A percentile compares a stretch with the other conserved stretches of the same genome.
These are phyloP conservation scores for Cryoendolithus antarcticus DNA, from an alignment of 2,329 filamentous ascomycete genomes.

Conservation along the genomic window DNA sequence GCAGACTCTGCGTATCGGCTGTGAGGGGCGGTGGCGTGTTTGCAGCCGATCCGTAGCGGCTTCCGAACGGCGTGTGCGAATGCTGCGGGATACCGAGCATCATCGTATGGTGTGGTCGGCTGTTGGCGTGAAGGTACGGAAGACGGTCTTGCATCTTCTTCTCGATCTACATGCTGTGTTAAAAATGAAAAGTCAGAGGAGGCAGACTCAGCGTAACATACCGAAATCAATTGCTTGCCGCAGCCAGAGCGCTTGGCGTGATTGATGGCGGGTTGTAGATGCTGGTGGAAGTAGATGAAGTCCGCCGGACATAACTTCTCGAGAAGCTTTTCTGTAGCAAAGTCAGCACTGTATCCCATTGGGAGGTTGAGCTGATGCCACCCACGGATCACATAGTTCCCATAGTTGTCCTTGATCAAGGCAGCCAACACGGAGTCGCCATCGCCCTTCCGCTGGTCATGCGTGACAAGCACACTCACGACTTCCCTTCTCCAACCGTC, in stretches of 20 bases:
- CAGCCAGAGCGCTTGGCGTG: constrained; percentile 30
- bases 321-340: constrained; percentile 61
- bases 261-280: constrained; percentile 32
- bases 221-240: constrained; percentile 33
- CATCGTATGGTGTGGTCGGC: no score
- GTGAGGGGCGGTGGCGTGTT: constrained; percentile 18
- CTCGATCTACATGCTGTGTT: neutral
- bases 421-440: constrained; percentile 58
- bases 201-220: constrained; percentile 39
- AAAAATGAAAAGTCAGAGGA: no score
- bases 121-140: no score
- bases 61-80: constrained; percentile 10
- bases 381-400: constrained; percentile 95
- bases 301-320: constrained; percentile 30
- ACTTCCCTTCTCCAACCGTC: constrained; percentile 59
- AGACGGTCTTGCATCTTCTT: neutral
- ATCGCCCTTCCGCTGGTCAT: constrained; percentile 39
- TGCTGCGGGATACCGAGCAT: no score
- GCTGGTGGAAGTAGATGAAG: constrained; percentile 28
- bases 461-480: constrained; percentile 46
- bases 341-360: constrained; percentile 8
- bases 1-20: constrained; percentile 16
- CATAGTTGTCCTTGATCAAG: constrained; percentile 82
- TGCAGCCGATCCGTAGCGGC: constrained; percentile 15
- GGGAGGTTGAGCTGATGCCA: constrained; percentile 15